Conservation (phyloP, 176 grass and related monocot genomes). For the Aegilops tauschii region DNA sequence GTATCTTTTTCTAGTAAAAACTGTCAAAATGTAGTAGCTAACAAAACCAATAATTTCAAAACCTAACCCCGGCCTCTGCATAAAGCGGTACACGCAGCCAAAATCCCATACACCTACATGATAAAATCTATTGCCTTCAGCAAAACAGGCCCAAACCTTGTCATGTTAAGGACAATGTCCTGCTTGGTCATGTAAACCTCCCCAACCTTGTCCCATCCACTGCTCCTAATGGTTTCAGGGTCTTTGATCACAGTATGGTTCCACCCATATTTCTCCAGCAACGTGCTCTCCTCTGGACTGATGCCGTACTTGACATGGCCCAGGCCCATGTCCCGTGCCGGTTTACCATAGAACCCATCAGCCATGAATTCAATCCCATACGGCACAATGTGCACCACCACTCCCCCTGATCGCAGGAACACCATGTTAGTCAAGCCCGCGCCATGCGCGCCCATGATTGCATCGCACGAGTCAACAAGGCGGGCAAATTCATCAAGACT, state of each 20-base stretch:
- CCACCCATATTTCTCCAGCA: slow-evolving; percentile 55
- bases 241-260: slow-evolving; percentile 65
- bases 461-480: slow-evolving; percentile 54
- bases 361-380: slow-evolving; percentile 62
- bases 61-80: neutral
- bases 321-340: slow-evolving; percentile 59
- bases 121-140: slow-evolving; percentile 53
- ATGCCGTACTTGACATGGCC: slow-evolving; percentile 56
- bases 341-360: slow-evolving; percentile 26
- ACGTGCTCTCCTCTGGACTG: slow-evolving; percentile 55
- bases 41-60: neutral
- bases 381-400: slow-evolving; percentile 71
- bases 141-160: slow-evolving; percentile 52
- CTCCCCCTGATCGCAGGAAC: slow-evolving; percentile 44
- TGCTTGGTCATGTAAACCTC: slow-evolving; percentile 63
- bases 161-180: slow-evolving; percentile 66
- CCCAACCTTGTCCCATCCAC: slow-evolving; percentile 48
- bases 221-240: slow-evolving; percentile 46
- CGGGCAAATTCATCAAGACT: slow-evolving; percentile 39
- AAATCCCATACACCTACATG: slow-evolving; percentile 18
- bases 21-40: neutral
- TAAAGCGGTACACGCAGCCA: no score
- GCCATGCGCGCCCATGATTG: slow-evolving; percentile 69
- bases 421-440: slow-evolving; percentile 74
- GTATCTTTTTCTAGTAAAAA: slow-evolving; percentile 4